Percentiles rank a stretch among this genome's conserved stretches.
Conservation (phyloP, 2,329 filamentous ascomycete genomes). For the Penicillium brevicompactum region DNA sequence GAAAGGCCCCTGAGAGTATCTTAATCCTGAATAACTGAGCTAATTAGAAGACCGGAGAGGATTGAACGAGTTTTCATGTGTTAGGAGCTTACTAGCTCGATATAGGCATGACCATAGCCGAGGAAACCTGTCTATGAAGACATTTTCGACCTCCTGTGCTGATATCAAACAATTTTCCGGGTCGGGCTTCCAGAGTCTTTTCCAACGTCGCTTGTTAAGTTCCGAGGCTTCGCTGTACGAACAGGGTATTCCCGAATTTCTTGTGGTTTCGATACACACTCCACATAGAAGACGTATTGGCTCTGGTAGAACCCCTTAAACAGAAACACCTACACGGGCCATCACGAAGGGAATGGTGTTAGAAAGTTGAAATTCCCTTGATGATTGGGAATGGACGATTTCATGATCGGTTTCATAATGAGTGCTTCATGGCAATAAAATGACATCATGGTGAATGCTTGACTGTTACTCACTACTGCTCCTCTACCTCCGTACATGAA, state of each 20-base stretch:
- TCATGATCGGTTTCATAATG: too few species aligned
- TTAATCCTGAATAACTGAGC: too few species aligned
- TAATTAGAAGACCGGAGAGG: background rate
- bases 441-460: too few species aligned
- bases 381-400: too few species aligned
- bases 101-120: slow-evolving; percentile 7
- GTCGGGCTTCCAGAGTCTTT: background rate
- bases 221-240: background rate
- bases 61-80: background rate
- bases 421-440: too few species aligned
- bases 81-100: slow-evolving; percentile 11
- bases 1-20: background rate
- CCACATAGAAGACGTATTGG: slow-evolving; percentile 8
- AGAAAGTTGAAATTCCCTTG: too few species aligned
- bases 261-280: too few species aligned
- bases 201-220: background rate
- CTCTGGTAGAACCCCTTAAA: too few species aligned
- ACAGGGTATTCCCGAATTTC: accelerated
- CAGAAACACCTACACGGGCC: too few species aligned
- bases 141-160: slow-evolving; percentile 4
- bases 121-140: slow-evolving; percentile 1
- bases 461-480: too few species aligned
- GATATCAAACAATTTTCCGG: slow-evolving; percentile 9
- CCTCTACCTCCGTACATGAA: too few species aligned
- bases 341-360: background rate